Conservation (phyloP, 1,284 basidiomycete genomes). For the Cryptococcus hybrid region DNA sequence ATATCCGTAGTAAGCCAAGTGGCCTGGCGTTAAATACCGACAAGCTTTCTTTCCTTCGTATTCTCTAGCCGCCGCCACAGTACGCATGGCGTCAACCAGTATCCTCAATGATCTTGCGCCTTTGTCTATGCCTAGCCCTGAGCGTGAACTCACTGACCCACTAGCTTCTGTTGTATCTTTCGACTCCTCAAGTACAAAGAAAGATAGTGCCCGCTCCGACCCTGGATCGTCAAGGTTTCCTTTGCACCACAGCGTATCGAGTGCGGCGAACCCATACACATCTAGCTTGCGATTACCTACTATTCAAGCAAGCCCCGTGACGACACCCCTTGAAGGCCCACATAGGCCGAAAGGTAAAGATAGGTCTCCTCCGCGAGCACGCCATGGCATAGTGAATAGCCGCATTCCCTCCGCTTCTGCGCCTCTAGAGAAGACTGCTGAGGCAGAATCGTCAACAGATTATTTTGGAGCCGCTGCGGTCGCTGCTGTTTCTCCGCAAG, state of each 20-base stretch:
- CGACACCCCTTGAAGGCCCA: constrained; percentile 34
- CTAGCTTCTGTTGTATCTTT: constrained; percentile 58
- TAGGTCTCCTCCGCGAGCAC: not conserved
- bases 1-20: constrained; percentile 4
- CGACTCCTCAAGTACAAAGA: constrained; percentile 44
- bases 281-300: constrained; percentile 27
- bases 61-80: constrained; percentile 67
- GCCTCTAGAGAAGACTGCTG: constrained; percentile 33
- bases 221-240: constrained; percentile 26
- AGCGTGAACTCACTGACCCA: constrained; percentile 80
- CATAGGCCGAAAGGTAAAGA: constrained; percentile 11
- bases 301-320: constrained; percentile 41
- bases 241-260: constrained; percentile 36
- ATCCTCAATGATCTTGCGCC: constrained; percentile 54
- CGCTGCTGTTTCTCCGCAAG: constrained; percentile 4
- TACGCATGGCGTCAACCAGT: constrained; percentile 65
- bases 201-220: constrained; percentile 34
- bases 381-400: constrained; percentile 15
- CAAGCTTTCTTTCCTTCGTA: constrained; percentile 35
- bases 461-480: constrained; percentile 35
- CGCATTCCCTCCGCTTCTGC: constrained; percentile 41
- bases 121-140: constrained; percentile 76
- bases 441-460: constrained; percentile 21
- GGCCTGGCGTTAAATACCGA: constrained; percentile 15
- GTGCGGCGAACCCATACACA: constrained; percentile 8